Conservation (phyloP, 2,329 filamentous ascomycete genomes). For the Colletotrichum sp. region DNA sequence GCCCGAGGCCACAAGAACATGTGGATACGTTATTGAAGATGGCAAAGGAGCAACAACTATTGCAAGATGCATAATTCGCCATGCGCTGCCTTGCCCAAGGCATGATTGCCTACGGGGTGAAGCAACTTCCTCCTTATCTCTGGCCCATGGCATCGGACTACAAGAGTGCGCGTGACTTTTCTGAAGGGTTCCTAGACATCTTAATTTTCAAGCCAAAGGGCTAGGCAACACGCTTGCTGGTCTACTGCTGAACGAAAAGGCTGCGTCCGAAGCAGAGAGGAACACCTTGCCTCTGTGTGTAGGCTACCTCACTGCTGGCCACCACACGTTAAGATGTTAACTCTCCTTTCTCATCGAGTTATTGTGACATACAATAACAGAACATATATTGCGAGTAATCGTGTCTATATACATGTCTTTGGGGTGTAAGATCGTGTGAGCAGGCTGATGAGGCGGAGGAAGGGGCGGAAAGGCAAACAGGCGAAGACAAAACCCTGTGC, state of each 20-base stretch:
- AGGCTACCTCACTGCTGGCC: no score
- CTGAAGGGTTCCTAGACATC: no score
- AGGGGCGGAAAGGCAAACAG: not conserved
- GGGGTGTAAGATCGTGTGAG: not conserved
- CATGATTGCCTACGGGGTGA: not conserved
- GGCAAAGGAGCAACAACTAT: not conserved
- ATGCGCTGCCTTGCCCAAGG: not conserved
- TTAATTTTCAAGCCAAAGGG: not conserved
- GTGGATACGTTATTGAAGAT: fast-evolving
- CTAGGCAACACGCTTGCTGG: not conserved
- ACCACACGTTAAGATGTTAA: not conserved
- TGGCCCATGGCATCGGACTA: not conserved
- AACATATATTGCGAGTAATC: not conserved
- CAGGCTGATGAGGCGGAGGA: not conserved
- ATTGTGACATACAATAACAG: fast-evolving
- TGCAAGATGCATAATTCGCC: not conserved
- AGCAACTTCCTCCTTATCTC: not conserved
- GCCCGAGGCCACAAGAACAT: not conserved
- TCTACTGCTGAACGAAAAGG: not conserved
- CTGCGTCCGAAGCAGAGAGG: not conserved
- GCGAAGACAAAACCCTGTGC: not conserved
- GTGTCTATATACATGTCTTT: not conserved
- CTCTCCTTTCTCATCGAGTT: not conserved
- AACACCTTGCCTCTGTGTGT: not conserved
- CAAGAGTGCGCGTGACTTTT: not conserved